These are phyloP conservation scores for Physcomitrellopsis africana DNA, from an alignment of 225 moss, liverwort and hornwort genomes.

Conservation along the genomic window DNA sequence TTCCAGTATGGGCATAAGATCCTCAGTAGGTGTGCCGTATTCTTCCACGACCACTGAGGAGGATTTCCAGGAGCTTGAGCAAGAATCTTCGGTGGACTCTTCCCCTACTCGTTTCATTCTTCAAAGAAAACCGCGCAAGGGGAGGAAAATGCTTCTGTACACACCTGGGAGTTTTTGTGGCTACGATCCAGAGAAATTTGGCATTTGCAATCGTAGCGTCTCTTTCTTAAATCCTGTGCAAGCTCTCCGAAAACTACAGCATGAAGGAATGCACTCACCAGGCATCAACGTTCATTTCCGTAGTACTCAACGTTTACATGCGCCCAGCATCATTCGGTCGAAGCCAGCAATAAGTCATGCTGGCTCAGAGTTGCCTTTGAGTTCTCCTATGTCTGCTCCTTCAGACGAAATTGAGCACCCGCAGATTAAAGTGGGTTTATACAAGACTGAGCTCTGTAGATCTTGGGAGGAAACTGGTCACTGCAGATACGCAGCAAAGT, in stretches of 20 bases:
- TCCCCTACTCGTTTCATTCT: slow-evolving; percentile 28
- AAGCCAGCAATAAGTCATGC: slow-evolving; percentile 29
- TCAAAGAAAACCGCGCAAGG: slow-evolving; percentile 25
- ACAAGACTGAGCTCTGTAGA: slow-evolving; percentile 70
- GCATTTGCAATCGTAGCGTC: slow-evolving; percentile 13
- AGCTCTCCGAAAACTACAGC: slow-evolving; percentile 14
- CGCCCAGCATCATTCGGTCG: slow-evolving; percentile 31
- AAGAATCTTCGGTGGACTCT: slow-evolving; percentile 29
- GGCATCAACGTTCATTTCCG: slow-evolving; percentile 33
- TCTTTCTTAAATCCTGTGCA: slow-evolving; percentile 23
- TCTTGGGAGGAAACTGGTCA: slow-evolving; percentile 69
- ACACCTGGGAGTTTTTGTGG: slow-evolving; percentile 23
- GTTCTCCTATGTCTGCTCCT: slow-evolving; percentile 45
- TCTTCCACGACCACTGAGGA: slow-evolving; percentile 29
- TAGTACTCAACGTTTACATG: slow-evolving; percentile 28
- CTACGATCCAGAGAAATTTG: slow-evolving; percentile 26
- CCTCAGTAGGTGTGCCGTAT: slow-evolving; percentile 30
- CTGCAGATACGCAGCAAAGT: slow-evolving; percentile 60
- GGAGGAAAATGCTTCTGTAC: slow-evolving; percentile 29
- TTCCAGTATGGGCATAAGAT: slow-evolving; percentile 24
- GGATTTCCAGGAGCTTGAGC: slow-evolving; percentile 31
- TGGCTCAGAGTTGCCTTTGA: slow-evolving; percentile 37
- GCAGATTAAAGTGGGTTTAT: slow-evolving; percentile 51
- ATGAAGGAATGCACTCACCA: slow-evolving; percentile 27
- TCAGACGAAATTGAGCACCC: slow-evolving; percentile 56